Base-by-base conservation (phyloP, 2,329 filamentous ascomycete species). In the Penicillium sp. region DNA sequence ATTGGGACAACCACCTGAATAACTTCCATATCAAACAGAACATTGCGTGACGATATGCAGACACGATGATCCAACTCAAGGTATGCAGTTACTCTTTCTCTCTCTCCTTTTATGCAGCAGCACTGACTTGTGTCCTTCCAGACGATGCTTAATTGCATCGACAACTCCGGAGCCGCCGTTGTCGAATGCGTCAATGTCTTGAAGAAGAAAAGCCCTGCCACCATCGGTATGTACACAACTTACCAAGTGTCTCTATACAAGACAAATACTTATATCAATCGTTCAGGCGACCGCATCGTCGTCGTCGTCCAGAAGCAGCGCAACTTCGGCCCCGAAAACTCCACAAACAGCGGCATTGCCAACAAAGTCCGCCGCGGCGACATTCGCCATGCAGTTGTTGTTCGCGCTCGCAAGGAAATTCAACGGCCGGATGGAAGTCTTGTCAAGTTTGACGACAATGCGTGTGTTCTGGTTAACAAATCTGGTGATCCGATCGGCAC, bases 131-230 rank as follows among this genome's bases (percentile, higher is more conserved):
- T 47, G 26, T 18, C 3, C 5, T 12, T 18, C 23, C 65, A 97
- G 94, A 89, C 92, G 72, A 91, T 99, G 85, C 84, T 99, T 68
- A 97, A 94, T 79, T 97, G 94, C 87, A 97, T 99, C 85, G 94
- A 99, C 87, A 99, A 97, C 81, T 97, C 94, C 63, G 94, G 94
- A 72, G 94, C 94, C 65, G 92, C 94, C 67, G 82, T 99, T 64
- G 94, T 97, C 77, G 94, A 99, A 80, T 99, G 94, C 79, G 90
- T 89, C 73, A 88, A 93, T 72, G 89, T 97, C 61, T 81, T 99
- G 68, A 90, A 90, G 70, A 94, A 93, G 79, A 96, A 97, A 79
- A 85, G 87, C 50, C 68, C 74, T 68, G 94, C 93, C 59, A 88
- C 87, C 69, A 92, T 99, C 69, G 94, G 92, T 96, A 83, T 67